Evolutionary conservation across 495 filamentous ascomycete genomes (phyloP).

Genomic region (Talaromyces borbonicus): DNA sequence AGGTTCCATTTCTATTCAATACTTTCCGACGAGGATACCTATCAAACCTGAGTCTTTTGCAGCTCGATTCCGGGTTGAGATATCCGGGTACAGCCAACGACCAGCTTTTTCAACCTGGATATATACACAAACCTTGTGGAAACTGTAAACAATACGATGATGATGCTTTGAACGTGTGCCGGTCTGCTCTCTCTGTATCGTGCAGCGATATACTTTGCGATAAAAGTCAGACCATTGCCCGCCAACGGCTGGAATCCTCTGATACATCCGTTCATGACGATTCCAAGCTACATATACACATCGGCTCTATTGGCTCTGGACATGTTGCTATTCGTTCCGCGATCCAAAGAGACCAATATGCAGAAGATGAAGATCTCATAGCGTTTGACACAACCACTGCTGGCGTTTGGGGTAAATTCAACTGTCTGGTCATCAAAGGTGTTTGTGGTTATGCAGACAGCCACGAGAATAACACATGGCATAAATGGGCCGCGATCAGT

Average conservation of each 20-base stretch:
- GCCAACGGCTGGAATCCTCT: neutral
- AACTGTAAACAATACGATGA: neutral
- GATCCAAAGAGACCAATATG: constrained; percentile 12
- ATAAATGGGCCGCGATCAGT: constrained; percentile 24
- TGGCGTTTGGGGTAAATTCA: constrained; percentile 23
- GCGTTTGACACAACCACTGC: constrained; percentile 33
- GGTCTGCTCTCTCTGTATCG: constrained; percentile 3
- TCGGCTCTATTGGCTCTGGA: constrained; percentile 15
- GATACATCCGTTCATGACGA: neutral
- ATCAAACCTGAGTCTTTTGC: neutral
- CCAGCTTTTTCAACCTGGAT: constrained; percentile 9
- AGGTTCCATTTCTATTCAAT: neutral
- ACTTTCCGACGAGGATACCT: neutral
- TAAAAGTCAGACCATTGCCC: constrained; percentile 4
- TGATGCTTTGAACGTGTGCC: too few relatives aligned
- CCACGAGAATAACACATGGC: constrained; percentile 31
- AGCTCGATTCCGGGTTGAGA: constrained; percentile 3
- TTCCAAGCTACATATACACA: constrained; percentile 6
- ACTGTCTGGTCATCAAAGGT: constrained; percentile 26
- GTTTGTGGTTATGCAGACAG: constrained; percentile 32
- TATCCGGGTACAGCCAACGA: constrained; percentile 14
- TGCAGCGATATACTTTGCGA: constrained; percentile 6
- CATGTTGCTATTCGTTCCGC: constrained; percentile 20
- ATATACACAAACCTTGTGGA: constrained; percentile 10
- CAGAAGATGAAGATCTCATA: constrained; percentile 14